Evolutionary conservation across 805 yeast genomes (phyloP).

Genomic region (Saturnispora gosingensis): DNA sequence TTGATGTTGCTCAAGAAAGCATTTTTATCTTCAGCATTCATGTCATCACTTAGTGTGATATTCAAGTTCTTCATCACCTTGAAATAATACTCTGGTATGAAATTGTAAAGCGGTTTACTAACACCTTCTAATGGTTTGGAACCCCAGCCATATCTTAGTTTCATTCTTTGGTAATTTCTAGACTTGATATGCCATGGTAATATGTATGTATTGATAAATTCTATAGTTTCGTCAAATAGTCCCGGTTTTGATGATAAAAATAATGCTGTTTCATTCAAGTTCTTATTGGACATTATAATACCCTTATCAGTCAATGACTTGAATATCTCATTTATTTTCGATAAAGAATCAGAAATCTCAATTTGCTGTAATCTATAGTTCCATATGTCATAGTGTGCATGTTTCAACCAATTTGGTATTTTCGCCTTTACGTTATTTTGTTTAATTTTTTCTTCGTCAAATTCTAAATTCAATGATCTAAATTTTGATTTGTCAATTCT

Average conservation of each 20-base stretch:
- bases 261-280: constrained; percentile 23
- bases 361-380: constrained; percentile 24
- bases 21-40: constrained; percentile 10
- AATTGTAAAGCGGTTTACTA: constrained; percentile 6
- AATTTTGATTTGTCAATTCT: constrained; percentile 6
- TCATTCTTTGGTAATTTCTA: constrained; percentile 7
- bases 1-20: constrained; percentile 9
- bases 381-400: constrained; percentile 23
- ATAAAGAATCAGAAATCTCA: constrained; percentile 17
- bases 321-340: constrained; percentile 14
- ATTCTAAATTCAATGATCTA: constrained; percentile 1
- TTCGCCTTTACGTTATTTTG: constrained; percentile 6
- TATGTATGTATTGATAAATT: constrained; percentile 22
- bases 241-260: constrained; percentile 15
- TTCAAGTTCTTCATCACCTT: constrained; percentile 15
- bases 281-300: constrained; percentile 20
- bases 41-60: constrained; percentile 7
- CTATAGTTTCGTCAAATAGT: constrained; percentile 17
- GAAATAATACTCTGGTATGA: constrained; percentile 10
- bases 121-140: constrained; percentile 6
- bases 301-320: constrained; percentile 18
- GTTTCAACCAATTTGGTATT: constrained; percentile 21
- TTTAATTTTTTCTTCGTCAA: constrained; percentile 13
- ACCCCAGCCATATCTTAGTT: constrained; percentile 10
- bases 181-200: constrained; percentile 18